These are phyloP conservation scores for Pseudohalonectria lignicola DNA, from an alignment of 2,329 filamentous ascomycete genomes.

Conservation along the genomic window DNA sequence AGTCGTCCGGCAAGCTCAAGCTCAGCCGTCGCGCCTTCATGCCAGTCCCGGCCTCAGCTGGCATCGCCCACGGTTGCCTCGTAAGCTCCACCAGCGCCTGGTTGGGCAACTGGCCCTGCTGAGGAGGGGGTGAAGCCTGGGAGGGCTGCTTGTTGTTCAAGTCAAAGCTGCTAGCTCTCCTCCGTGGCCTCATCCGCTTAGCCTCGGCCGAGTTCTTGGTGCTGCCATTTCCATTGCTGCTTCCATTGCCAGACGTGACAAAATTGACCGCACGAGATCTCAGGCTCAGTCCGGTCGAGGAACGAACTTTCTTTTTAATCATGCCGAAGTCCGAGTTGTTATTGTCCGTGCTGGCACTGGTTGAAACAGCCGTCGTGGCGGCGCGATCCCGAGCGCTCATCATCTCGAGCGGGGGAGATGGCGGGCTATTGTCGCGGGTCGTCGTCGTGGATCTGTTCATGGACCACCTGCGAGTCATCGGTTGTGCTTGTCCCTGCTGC, in stretches of 20 bases:
- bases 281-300: constrained; percentile 37
- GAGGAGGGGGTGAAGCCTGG: constrained; percentile 4
- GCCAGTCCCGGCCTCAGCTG: constrained; percentile 60
- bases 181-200: constrained; percentile 12
- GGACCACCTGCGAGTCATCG: constrained; percentile 29
- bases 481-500: not conserved
- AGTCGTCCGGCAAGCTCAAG: constrained; percentile 61
- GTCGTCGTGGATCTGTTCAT: constrained; percentile 30
- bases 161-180: constrained; percentile 40
- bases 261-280: constrained; percentile 38
- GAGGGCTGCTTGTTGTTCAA: constrained; percentile 14
- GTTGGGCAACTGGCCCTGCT: constrained; percentile 17
- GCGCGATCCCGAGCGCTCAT: constrained; percentile 13
- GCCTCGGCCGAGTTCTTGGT: constrained; percentile 4
- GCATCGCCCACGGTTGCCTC: constrained; percentile 41
- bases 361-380: constrained; percentile 4
- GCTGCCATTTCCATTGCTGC: constrained; percentile 7
- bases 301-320: constrained; percentile 38
- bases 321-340: constrained; percentile 29
- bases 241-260: constrained; percentile 17
- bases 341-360: constrained; percentile 7
- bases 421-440: constrained; percentile 36
- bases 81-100: constrained; percentile 17
- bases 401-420: constrained; percentile 35
- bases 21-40: constrained; percentile 72